Evolutionary conservation across 306 rosid genomes (phyloP).

Genomic region (Spatholobus suberectus): DNA sequence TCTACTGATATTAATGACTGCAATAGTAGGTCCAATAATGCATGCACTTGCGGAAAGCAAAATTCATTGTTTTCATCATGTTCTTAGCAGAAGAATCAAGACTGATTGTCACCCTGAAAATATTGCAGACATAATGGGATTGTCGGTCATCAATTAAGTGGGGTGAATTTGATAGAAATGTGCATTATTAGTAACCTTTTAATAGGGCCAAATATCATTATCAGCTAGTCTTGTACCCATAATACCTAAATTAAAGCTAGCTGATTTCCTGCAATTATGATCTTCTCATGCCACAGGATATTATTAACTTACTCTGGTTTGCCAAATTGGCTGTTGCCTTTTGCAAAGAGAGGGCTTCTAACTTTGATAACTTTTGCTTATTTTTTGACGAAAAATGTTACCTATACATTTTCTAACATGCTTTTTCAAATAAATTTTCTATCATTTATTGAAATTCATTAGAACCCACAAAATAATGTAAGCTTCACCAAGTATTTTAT

Average conservation of each 20-base stretch:
- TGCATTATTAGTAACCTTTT: background rate
- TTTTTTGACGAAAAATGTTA: too few species aligned
- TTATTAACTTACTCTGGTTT: background rate
- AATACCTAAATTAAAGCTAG: background rate
- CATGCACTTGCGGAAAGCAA: slow-evolving; percentile 13
- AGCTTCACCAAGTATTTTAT: background rate
- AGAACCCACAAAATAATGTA: too few species aligned
- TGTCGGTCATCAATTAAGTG: slow-evolving; percentile 16
- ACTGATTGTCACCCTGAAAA: slow-evolving; percentile 9
- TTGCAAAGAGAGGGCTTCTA: background rate
- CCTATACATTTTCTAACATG: background rate
- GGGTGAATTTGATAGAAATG: slow-evolving; percentile 18
- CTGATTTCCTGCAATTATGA: background rate
- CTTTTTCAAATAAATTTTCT: background rate
- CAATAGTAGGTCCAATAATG: background rate
- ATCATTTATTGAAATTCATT: background rate
- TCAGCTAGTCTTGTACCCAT: background rate
- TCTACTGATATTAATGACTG: background rate
- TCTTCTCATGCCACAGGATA: background rate
- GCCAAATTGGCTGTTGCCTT: background rate
- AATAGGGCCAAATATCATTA: background rate
- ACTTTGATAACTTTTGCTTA: too few species aligned
- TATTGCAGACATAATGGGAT: background rate
- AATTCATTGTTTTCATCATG: slow-evolving; percentile 34
- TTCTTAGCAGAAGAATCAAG: slow-evolving; percentile 21